Evolutionary conservation across 1,284 basidiomycete genomes (phyloP).

Genomic region (Irpex lacteus): DNA sequence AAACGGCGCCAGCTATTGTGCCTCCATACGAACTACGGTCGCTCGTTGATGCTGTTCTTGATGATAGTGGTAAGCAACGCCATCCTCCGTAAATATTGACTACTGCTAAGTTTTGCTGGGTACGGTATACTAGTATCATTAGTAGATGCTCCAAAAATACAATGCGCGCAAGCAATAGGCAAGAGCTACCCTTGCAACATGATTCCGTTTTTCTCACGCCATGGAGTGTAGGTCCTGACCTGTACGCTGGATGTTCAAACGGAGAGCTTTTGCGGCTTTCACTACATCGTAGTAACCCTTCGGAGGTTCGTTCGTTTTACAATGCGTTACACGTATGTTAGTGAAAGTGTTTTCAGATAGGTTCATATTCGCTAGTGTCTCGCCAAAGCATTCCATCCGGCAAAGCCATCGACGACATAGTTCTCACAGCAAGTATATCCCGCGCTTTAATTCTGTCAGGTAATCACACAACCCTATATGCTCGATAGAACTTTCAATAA

Average conservation of each 20-base stretch:
- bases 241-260: constrained; percentile 73
- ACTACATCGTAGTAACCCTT: constrained; percentile 52
- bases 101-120: background rate
- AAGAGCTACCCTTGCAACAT: constrained; percentile 18
- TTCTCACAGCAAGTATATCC: constrained; percentile 72
- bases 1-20: constrained; percentile 35
- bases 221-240: constrained; percentile 50
- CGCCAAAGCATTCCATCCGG: constrained; percentile 60
- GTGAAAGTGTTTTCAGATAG: constrained; percentile 20
- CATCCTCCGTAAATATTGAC: background rate
- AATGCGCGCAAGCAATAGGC: constrained; percentile 37
- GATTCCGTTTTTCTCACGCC: background rate
- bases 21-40: constrained; percentile 60
- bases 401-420: constrained; percentile 74
- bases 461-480: constrained; percentile 27
- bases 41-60: constrained; percentile 43
- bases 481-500: background rate
- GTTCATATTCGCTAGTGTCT: constrained; percentile 65
- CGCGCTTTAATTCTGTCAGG: constrained; percentile 72
- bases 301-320: constrained; percentile 39
- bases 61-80: constrained; percentile 18
- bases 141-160: constrained; percentile 24
- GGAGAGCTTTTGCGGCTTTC: constrained; percentile 69
- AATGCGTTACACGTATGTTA: background rate
- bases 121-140: constrained; percentile 13